Base-by-base conservation (phyloP, 2,329 filamentous ascomycete species). In the Amauroascus verrucosus region DNA sequence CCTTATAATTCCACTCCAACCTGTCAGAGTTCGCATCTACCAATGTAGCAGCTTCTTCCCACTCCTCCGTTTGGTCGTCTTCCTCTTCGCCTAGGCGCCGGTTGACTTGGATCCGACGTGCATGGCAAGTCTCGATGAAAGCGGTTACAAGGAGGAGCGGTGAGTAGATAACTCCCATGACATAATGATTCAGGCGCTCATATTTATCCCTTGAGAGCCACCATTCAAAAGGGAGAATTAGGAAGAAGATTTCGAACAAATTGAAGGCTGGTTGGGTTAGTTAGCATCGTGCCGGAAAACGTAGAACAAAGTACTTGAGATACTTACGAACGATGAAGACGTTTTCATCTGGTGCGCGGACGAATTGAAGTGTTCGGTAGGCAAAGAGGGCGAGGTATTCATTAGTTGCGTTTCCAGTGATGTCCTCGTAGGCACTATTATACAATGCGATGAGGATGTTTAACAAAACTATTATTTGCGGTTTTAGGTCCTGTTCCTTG, bases 371-470 rank as follows among this genome's bases (percentile, higher is more conserved):
- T 0, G 93, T 96, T 71, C 95, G 95, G 61, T 94, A 86, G 0
- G 88, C 80, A 70, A 95, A 96, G 2, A 97, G 79, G 0, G 89
- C 91, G 67, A 98, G 83, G 70, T 89, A 98, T 69, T 98, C 93
- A 68, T 98, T 93, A 59, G 88, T 85, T 3, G 93, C 89, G 64
- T 98, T 86, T 44, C 86, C 84, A 62, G 90, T 94, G 56, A 96
- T 94, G 68, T 95, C 89, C 64, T 94, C 86, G 66, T 98, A 97
- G 1, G 93, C 89, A 45, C 85, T 91, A 72, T 97, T 97, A 75
- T 96, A 98, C 6, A 98, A 81, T 0, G 93, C 93, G 65, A 98
- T 97, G 54, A 98, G 81, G 62, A 98, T 88, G 68, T 98, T 98
- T 60, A 98, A 81, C 24, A 97, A 76, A 54, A 98, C 77, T 73